Conservation (phyloP, 2,329 filamentous ascomycete genomes). For the Talaromyces pinophilus region DNA sequence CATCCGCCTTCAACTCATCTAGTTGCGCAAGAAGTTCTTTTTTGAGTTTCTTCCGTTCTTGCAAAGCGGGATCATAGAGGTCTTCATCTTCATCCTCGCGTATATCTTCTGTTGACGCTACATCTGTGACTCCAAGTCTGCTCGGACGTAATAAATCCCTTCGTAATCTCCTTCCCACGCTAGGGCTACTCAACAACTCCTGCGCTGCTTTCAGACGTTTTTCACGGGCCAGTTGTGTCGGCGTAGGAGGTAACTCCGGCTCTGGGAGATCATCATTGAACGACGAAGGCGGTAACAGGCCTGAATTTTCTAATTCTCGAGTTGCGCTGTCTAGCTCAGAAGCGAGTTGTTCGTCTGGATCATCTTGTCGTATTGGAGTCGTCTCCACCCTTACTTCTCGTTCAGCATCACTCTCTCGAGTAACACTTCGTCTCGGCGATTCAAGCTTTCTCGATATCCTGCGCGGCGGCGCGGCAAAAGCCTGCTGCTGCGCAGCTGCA, state of each 20-base stretch:
- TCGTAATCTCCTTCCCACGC: slow-evolving; percentile 26
- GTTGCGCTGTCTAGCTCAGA: slow-evolving; percentile 37
- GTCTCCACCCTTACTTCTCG: neutral
- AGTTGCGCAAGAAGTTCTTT: slow-evolving; percentile 60
- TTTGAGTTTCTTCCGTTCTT: slow-evolving; percentile 54
- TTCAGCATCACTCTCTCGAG: slow-evolving; percentile 30
- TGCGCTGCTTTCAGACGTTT: slow-evolving; percentile 36
- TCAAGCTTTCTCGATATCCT: slow-evolving; percentile 38
- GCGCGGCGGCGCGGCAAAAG: slow-evolving; percentile 40
- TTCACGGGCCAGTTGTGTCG: slow-evolving; percentile 44
- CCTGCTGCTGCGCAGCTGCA: slow-evolving; percentile 33
- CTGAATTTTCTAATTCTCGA: slow-evolving; percentile 27
- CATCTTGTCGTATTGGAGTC: slow-evolving; percentile 24
- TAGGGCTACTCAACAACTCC: slow-evolving; percentile 41
- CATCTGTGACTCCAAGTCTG: slow-evolving; percentile 32
- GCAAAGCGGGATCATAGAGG: slow-evolving; percentile 19
- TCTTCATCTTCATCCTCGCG: slow-evolving; percentile 26
- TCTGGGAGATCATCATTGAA: slow-evolving; percentile 50
- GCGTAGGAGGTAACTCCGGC: slow-evolving; percentile 62
- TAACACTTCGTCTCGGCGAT: slow-evolving; percentile 25
- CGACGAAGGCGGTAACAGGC: slow-evolving; percentile 27
- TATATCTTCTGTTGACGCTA: slow-evolving; percentile 24
- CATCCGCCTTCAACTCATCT: slow-evolving; percentile 58
- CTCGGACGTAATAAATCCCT: slow-evolving; percentile 29
- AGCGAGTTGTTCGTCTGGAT: slow-evolving; percentile 38